A percentile compares a stretch with the other conserved stretches of the same genome.
These are phyloP conservation scores for Pisolithus orientalis DNA, from an alignment of 768 basidiomycete species.

Conservation along the genomic window DNA sequence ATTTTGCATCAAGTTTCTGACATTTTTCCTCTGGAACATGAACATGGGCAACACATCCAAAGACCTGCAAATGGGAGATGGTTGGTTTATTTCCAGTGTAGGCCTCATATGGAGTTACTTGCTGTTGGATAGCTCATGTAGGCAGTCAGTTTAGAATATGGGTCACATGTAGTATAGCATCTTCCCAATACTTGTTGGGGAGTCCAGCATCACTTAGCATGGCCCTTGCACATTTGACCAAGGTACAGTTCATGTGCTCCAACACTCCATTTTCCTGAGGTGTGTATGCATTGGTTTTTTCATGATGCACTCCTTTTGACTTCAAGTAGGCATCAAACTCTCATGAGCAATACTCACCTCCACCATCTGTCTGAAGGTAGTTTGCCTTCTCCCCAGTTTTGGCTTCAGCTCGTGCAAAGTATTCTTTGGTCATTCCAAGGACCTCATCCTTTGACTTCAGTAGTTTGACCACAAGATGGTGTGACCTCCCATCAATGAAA, in stretches of 20 bases:
- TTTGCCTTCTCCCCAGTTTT: background rate
- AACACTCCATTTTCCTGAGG: conserved; percentile 1
- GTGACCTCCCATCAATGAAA: background rate
- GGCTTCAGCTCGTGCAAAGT: background rate
- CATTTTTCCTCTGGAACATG: conserved; percentile 16
- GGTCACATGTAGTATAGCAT: background rate
- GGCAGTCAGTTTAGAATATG: background rate
- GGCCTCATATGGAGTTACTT: background rate
- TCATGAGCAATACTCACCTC: conserved; percentile 20
- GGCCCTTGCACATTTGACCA: background rate
- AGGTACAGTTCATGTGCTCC: background rate
- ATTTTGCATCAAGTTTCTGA: background rate
- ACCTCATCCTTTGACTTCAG: background rate
- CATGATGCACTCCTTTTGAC: conserved; percentile 2
- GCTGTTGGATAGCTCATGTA: conserved; percentile 18
- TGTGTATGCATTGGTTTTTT: conserved; percentile 3
- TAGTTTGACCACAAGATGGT: background rate
- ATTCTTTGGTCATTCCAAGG: background rate
- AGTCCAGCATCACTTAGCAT: background rate
- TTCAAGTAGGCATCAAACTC: conserved; percentile 14
- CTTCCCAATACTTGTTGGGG: background rate
- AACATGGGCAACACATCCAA: conserved; percentile 23
- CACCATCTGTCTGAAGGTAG: conserved; percentile 6
- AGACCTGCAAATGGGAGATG: conserved; percentile 10
- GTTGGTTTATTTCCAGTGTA: conserved; percentile 16